Percentiles rank a stretch among this genome's conserved stretches.
phyloP scores from a whole-genome alignment of 2,329 filamentous ascomycete genomes.

The Iodosphaeria phyllophila region DNA sequence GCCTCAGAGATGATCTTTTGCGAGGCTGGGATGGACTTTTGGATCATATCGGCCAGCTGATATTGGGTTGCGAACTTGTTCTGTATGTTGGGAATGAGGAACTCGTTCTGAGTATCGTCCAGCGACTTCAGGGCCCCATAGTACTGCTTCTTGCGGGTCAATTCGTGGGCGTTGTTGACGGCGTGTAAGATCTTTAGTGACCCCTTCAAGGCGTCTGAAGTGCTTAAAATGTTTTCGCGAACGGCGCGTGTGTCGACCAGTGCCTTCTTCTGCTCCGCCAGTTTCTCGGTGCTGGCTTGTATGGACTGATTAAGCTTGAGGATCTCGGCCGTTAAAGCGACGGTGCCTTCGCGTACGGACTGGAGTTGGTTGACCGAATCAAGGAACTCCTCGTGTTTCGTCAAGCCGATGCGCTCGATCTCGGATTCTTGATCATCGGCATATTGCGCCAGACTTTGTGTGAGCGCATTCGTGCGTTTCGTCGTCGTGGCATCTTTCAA shows the following conservation, averaged over 20 bases:
- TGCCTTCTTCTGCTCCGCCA: conserved; percentile 86
- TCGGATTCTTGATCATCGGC: conserved; percentile 74
- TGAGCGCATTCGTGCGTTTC: conserved; percentile 52
- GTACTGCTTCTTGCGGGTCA: conserved; percentile 83
- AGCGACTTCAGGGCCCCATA: conserved; percentile 87
- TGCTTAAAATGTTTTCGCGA: conserved; percentile 89
- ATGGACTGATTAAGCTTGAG: conserved; percentile 86
- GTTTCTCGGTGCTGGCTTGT: conserved; percentile 80
- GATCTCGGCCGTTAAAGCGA: conserved; percentile 76
- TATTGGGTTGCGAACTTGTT: conserved; percentile 86
- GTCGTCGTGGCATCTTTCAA: conserved; percentile 75
- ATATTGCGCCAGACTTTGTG: conserved; percentile 64
- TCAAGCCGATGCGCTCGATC: conserved; percentile 86
- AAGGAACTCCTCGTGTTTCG: conserved; percentile 93
- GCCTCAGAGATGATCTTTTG: conserved; percentile 88
- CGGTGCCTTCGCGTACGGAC: conserved; percentile 75
- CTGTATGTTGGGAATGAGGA: conserved; percentile 53
- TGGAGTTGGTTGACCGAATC: conserved; percentile 89
- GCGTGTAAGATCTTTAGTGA: conserved; percentile 83
- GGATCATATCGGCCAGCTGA: conserved; percentile 86
- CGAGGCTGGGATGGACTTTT: conserved; percentile 83
- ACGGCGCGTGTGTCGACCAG: conserved; percentile 84
- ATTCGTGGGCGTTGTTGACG: conserved; percentile 84
- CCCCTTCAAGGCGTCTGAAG: conserved; percentile 70
- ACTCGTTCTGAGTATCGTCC: conserved; percentile 90